Evolutionary conservation across 2,329 filamentous ascomycete species (phyloP).

Genomic region (Didymella segeticola): DNA sequence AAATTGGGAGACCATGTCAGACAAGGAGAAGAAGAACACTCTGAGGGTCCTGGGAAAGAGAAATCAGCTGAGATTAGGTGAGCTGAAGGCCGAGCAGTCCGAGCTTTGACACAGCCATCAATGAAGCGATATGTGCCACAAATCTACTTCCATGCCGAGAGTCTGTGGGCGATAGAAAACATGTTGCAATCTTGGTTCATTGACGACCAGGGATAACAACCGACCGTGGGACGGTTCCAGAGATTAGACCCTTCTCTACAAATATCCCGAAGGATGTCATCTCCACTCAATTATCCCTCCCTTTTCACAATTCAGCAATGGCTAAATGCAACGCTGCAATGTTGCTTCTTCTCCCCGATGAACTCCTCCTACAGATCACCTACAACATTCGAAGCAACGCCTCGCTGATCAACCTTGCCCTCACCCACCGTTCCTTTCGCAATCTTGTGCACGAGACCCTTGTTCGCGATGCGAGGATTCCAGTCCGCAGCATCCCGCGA

Average conservation of each 20-base stretch:
- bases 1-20: constrained; percentile 77
- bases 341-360: neutral
- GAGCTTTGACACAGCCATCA: neutral
- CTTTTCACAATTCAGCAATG: neutral
- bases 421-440: neutral
- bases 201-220: too few species aligned
- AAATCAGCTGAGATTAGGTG: constrained; percentile 68
- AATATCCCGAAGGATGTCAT: too few species aligned
- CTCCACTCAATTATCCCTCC: too few species aligned
- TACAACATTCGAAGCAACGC: too few species aligned
- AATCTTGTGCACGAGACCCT: neutral
- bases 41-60: constrained; percentile 70
- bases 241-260: too few species aligned
- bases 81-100: constrained; percentile 52
- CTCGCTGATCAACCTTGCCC: neutral
- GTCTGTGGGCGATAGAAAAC: too few species aligned
- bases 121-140: neutral
- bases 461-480: neutral
- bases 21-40: constrained; percentile 71
- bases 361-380: neutral
- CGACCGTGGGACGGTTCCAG: too few species aligned
- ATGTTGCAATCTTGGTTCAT: too few species aligned
- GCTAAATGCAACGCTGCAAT: neutral
- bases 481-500: neutral
- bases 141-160: neutral